Percentiles rank a stretch among this genome's conserved stretches.
These are phyloP conservation scores for Dipteronia dyeriana DNA, from an alignment of 345 rosid genomes.

Conservation along the genomic window DNA sequence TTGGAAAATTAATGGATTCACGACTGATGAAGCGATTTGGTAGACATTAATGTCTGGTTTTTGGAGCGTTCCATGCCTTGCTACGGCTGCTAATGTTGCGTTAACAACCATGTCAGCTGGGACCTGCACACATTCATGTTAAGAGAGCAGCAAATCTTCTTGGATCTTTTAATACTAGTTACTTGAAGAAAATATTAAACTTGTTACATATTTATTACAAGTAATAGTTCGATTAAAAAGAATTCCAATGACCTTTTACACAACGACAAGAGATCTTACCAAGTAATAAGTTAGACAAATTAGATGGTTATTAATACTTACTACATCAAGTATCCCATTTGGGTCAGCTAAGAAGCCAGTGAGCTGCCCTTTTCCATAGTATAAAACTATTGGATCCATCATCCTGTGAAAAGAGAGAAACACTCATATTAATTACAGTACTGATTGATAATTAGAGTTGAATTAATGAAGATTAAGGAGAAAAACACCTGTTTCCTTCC, in stretches of 20 bases:
- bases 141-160: conserved; percentile 7
- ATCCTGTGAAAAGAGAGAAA: conserved; percentile 49
- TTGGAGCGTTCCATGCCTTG: conserved; percentile 58
- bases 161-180: background rate
- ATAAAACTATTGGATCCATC: conserved; percentile 94
- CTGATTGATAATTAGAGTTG: too few species aligned
- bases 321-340: conserved; percentile 88
- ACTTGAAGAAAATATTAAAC: background rate
- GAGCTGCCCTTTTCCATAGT: conserved; percentile 94
- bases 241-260: too few species aligned
- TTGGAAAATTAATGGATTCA: conserved; percentile 70
- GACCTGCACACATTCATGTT: conserved; percentile 38
- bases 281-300: background rate
- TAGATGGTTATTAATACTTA: conserved; percentile 28
- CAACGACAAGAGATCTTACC: too few species aligned
- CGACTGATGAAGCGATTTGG: conserved; percentile 88
- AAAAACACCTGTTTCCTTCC: conserved; percentile 86
- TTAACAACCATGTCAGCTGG: conserved; percentile 85
- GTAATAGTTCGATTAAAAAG: too few species aligned
- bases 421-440: background rate
- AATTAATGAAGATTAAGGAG: too few species aligned
- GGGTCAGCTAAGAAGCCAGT: conserved; percentile 86
- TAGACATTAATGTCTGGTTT: conserved; percentile 72
- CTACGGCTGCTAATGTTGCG: conserved; percentile 90
- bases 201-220: background rate